Conservation (phyloP, 2,329 filamentous ascomycete genomes). For the Annulohypoxylon truncatum region DNA sequence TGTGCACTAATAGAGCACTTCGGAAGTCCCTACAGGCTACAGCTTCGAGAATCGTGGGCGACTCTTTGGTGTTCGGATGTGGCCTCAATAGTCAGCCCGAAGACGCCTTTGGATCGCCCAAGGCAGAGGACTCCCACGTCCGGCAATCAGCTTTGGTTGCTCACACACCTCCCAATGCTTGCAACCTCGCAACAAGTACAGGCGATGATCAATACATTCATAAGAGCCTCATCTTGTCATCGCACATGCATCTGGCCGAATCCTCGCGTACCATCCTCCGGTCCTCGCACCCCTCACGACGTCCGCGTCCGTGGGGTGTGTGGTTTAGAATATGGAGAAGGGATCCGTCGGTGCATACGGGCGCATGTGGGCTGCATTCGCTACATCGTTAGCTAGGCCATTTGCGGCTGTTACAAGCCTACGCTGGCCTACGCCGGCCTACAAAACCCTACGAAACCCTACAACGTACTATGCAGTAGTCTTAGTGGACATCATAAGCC, state of each 20-base stretch:
- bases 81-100: neutral
- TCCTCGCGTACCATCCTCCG: slow-evolving; percentile 29
- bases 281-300: slow-evolving; percentile 29
- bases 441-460: neutral
- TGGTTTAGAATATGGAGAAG: slow-evolving; percentile 39
- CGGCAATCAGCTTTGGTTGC: slow-evolving; percentile 4
- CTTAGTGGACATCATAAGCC: slow-evolving; percentile 36
- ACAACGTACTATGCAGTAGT: slow-evolving; percentile 32
- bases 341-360: slow-evolving; percentile 26
- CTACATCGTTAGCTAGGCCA: slow-evolving; percentile 40
- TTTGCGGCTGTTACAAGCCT: slow-evolving; percentile 40
- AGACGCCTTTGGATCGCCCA: slow-evolving; percentile 5
- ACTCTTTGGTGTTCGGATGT: slow-evolving; percentile 5
- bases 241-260: slow-evolving; percentile 25
- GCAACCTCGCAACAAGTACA: slow-evolving; percentile 23
- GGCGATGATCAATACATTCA: slow-evolving; percentile 37
- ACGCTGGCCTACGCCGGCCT: neutral
- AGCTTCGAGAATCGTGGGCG: slow-evolving; percentile 5
- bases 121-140: slow-evolving; percentile 11
- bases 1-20: neutral
- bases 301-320: slow-evolving; percentile 33
- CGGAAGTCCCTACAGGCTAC: no score
- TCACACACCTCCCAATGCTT: slow-evolving; percentile 1
- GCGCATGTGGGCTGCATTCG: slow-evolving; percentile 30
- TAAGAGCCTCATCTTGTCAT: slow-evolving; percentile 48